These are phyloP conservation scores for Phytomonas sp. DNA, from an alignment of 208 protist genomes.

Conservation along the genomic window DNA sequence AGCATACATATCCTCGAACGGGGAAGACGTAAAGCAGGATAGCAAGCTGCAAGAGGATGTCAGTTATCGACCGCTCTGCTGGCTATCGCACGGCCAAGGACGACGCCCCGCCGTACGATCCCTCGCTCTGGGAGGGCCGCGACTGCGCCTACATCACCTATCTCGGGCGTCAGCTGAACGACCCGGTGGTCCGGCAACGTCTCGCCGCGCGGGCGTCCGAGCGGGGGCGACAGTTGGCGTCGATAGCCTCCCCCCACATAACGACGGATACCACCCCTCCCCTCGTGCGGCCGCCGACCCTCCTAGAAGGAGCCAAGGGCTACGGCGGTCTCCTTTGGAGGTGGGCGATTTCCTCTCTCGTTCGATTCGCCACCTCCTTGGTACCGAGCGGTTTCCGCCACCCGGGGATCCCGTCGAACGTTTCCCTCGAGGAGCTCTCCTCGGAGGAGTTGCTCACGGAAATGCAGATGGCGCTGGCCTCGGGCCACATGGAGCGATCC, in stretches of 20 bases:
- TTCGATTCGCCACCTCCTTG: neutral
- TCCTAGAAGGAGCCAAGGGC: neutral
- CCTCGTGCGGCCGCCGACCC: neutral
- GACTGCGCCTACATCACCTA: slow-evolving; percentile 54
- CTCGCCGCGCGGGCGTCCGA: neutral
- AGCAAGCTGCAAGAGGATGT: neutral
- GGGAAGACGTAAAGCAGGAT: neutral
- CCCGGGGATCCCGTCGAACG: neutral
- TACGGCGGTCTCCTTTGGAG: neutral
- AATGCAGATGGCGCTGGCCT: slow-evolving; percentile 66
- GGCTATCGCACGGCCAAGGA: slow-evolving; percentile 31
- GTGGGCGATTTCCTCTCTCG: neutral
- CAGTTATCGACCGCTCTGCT: neutral
- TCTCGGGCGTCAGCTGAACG: slow-evolving; percentile 19
- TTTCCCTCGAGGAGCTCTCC: slow-evolving; percentile 10
- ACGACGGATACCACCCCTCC: neutral
- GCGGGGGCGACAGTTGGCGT: neutral
- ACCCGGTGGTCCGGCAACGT: slow-evolving; percentile 1
- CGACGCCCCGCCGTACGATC: slow-evolving; percentile 59
- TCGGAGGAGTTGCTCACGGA: slow-evolving; percentile 50
- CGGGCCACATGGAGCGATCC: slow-evolving; percentile 47
- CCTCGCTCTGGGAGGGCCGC: slow-evolving; percentile 36
- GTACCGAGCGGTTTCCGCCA: neutral
- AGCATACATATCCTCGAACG: neutral
- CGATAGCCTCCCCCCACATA: neutral